Conservation (phyloP, 306 rosid species). For the Sphenostylis stenocarpa region DNA sequence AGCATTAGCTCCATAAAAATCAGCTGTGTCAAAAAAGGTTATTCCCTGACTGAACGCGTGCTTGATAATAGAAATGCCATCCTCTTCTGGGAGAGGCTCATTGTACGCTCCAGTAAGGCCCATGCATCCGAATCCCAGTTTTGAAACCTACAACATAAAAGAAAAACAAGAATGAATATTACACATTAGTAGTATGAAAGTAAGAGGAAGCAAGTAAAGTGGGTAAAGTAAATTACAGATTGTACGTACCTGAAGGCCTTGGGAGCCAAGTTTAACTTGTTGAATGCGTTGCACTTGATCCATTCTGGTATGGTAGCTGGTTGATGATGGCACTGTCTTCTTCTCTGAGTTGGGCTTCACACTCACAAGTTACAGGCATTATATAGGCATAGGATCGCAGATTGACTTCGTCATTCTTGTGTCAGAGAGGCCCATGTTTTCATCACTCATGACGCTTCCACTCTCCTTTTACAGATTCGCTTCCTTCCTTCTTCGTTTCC, state of each 20-base stretch:
- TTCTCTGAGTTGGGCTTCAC: too few relatives aligned
- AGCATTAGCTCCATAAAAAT: conserved; percentile 52
- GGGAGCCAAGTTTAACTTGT: conserved; percentile 26
- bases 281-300: background rate
- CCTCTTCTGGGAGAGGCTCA: conserved; percentile 57
- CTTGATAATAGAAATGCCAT: conserved; percentile 55
- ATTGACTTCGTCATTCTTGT: background rate
- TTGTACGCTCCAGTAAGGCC: conserved; percentile 58
- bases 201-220: too few relatives aligned
- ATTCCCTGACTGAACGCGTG: conserved; percentile 61
- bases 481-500: too few relatives aligned
- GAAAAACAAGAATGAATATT: background rate
- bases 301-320: too few relatives aligned
- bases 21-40: conserved; percentile 76
- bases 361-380: too few relatives aligned
- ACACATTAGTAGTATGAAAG: background rate
- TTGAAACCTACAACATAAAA: conserved; percentile 52
- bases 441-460: background rate
- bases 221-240: too few relatives aligned
- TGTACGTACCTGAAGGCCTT: conserved; percentile 18
- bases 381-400: background rate
- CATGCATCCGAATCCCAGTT: conserved; percentile 73
- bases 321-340: too few relatives aligned
- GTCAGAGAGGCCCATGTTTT: background rate
- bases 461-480: background rate